Base-by-base conservation (phyloP, 768 basidiomycete genomes). In the Leccinum broughii region DNA sequence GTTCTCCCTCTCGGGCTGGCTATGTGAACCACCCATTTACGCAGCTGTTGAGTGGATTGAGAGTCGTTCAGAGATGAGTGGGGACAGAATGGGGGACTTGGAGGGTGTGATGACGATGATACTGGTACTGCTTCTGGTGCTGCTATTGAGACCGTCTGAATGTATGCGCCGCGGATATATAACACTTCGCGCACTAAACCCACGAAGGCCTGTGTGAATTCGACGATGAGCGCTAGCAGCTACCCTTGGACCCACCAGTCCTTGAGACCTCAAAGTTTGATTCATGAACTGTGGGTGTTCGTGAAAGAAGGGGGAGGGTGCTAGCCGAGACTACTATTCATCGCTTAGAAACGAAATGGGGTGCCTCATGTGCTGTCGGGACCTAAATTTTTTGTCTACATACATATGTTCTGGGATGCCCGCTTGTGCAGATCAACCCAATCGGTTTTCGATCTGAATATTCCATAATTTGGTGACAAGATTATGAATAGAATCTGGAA, bases 21-120 rank as follows among this genome's bases (percentile, higher is more conserved):
- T 28, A 28, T 14, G 24, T 2, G 66, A 65, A 6, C 22, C n/a
- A 2, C 66, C 66, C 66, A 68, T 44, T 68, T 15, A 14, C 14
- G 52, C 3, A 9, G 20, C 24, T 8, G 50, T 55, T 2, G 28
- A 44, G 14, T 48, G 20, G 46, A 20, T 6, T 8, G 6, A 51
- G 22, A 6, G 34, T 49, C 1, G 51, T 49, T 2, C 13, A 20
- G 15, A 35, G 34, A 4, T 9, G 22, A 39, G 50, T 24, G 28
- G 28, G 28, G 28, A 28, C 28, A 28, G 28, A 28, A 28, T 26
- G 24, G n/a, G 61, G 14, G 22, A 17, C 11, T 52, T 24, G 4
- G 55, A 32, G n/a, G n/a, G 6, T 8, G 6, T 48, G 20, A 49
- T 24, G 22, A 14, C 11, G 22, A 48, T 48, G 7, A 3, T n/a